Percentiles rank a stretch among this genome's conserved stretches.
Conservation (phyloP, 768 basidiomycete species). For the Phlebiopsis gigantea region DNA sequence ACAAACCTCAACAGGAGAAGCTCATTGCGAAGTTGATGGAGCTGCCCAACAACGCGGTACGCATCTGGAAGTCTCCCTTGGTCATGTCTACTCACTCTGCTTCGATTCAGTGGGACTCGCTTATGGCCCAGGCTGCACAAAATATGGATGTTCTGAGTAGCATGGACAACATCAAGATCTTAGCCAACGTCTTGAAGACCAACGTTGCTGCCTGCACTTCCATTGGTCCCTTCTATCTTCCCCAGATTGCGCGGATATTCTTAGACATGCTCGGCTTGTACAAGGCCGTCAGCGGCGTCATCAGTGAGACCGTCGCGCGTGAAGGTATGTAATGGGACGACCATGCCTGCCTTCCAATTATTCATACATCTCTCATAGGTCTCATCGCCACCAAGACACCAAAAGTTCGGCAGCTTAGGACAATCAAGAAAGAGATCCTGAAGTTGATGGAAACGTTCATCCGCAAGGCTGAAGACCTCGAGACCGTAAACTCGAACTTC, state of each 20-base stretch:
- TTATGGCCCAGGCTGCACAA: constrained; percentile 93
- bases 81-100: background rate
- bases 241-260: constrained; percentile 95
- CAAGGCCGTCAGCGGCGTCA: constrained; percentile 94
- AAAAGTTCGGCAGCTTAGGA: constrained; percentile 88
- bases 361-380: constrained; percentile 25
- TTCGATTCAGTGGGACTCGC: constrained; percentile 80
- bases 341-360: background rate
- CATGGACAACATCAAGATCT: constrained; percentile 92
- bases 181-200: constrained; percentile 95
- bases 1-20: constrained; percentile 94
- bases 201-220: constrained; percentile 97
- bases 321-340: constrained; percentile 49
- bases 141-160: constrained; percentile 90
- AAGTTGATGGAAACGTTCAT: constrained; percentile 98
- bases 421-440: constrained; percentile 97
- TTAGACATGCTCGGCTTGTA: constrained; percentile 97
- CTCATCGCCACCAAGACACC: constrained; percentile 93
- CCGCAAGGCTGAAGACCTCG: constrained; percentile 94
- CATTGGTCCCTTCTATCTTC: constrained; percentile 94
- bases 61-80: constrained; percentile 23
- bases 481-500: constrained; percentile 85
- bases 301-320: constrained; percentile 86
- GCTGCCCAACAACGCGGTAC: constrained; percentile 89
- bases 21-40: constrained; percentile 96